Conservation (phyloP, 306 rosid genomes). For the Prunus mume region DNA sequence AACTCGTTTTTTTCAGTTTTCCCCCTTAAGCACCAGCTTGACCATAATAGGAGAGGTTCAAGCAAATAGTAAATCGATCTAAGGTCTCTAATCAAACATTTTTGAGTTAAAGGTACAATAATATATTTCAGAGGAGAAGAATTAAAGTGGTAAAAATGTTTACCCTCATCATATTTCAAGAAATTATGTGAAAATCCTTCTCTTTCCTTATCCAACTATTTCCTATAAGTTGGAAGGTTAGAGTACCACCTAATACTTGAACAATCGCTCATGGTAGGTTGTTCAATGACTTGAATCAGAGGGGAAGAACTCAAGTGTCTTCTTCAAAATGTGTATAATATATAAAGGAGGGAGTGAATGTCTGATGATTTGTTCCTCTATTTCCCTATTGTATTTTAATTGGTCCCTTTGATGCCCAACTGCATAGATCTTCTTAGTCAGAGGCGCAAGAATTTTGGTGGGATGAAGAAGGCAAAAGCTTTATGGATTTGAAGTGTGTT, state of each 20-base stretch:
- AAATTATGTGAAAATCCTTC: background rate
- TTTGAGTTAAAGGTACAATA: background rate
- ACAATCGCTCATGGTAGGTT: background rate
- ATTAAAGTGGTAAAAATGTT: background rate
- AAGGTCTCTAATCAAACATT: background rate
- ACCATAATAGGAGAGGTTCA: no score
- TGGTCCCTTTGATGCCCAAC: background rate
- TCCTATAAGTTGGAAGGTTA: background rate
- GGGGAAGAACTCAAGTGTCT: background rate
- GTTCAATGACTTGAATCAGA: background rate
- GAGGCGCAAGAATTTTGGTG: background rate
- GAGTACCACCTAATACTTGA: background rate
- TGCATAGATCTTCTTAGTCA: background rate
- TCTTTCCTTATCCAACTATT: background rate
- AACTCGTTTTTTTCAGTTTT: background rate
- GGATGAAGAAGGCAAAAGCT: background rate
- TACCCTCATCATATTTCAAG: background rate
- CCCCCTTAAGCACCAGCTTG: conserved; percentile 1
- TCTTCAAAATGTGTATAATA: background rate
- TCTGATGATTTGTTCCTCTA: background rate
- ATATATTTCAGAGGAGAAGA: background rate
- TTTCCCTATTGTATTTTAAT: background rate
- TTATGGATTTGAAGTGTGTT: background rate
- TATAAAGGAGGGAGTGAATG: background rate
- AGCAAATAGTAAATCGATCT: background rate